Conservation (phyloP, 768 basidiomycete species). For the Kwoniella pini region DNA sequence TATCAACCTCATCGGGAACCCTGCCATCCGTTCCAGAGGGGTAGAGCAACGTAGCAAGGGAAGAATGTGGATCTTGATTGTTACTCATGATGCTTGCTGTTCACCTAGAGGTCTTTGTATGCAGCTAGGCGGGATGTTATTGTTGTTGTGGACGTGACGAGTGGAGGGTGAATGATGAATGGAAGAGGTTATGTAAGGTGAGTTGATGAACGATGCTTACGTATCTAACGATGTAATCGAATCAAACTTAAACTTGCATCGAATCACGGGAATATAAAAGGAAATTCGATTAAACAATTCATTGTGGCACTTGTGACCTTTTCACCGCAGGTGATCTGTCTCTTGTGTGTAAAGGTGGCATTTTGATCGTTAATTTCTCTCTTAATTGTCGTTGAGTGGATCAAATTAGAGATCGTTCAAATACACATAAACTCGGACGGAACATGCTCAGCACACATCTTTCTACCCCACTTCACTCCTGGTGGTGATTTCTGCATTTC, state of each 20-base stretch:
- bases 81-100: not conserved
- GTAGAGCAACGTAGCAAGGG: conserved; percentile 12
- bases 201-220: conserved; percentile 6
- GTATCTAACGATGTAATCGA: conserved; percentile 2
- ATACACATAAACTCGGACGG: no score
- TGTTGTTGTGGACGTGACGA: conserved; percentile 8
- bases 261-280: not conserved
- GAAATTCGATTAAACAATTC: no score
- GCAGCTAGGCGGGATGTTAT: not conserved
- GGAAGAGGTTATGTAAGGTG: conserved; percentile 22
- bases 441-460: no score
- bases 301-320: no score
- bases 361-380: no score
- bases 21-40: conserved; percentile 2
- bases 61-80: conserved; percentile 10
- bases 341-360: no score
- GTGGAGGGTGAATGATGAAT: conserved; percentile 19
- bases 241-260: not conserved
- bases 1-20: conserved; percentile 4
- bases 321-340: no score
- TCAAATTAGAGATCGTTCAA: no score
- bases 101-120: no score
- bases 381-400: no score
- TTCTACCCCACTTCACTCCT: no score
- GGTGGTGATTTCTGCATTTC: no score